phyloP scores from a whole-genome alignment of 2,329 filamentous ascomycete species.

The Dothideomycetes sp. region DNA sequence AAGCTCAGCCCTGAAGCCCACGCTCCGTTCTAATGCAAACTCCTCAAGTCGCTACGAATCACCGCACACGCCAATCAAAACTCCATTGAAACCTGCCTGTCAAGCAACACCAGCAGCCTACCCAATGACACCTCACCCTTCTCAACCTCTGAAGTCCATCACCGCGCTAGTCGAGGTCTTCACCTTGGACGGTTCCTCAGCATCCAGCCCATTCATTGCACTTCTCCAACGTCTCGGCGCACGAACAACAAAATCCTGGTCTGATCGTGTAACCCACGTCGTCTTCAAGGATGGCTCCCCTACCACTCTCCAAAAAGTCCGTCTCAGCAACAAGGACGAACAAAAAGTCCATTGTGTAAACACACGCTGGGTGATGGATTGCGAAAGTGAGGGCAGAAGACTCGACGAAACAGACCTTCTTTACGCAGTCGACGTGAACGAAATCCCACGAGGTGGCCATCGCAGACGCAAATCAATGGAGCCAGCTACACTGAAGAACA shows the following conservation, averaged over 20 bases:
- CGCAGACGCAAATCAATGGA: slow-evolving; percentile 30
- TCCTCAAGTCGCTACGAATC: slow-evolving; percentile 21
- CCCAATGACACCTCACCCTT: slow-evolving; percentile 29
- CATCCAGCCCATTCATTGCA: slow-evolving; percentile 26
- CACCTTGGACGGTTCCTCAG: slow-evolving; percentile 28
- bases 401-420: slow-evolving; percentile 25
- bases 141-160: slow-evolving; percentile 25
- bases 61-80: slow-evolving; percentile 16
- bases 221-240: slow-evolving; percentile 28
- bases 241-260: slow-evolving; percentile 27
- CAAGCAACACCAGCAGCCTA: slow-evolving; percentile 21
- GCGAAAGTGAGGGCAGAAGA: slow-evolving; percentile 23
- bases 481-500: slow-evolving; percentile 23
- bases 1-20: slow-evolving; percentile 3
- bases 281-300: slow-evolving; percentile 31
- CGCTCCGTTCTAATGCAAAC: slow-evolving; percentile 2
- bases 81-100: slow-evolving; percentile 24
- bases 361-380: slow-evolving; percentile 30
- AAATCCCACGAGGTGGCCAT: slow-evolving; percentile 22
- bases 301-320: slow-evolving; percentile 25
- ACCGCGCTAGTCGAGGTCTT: slow-evolving; percentile 29
- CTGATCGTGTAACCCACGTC: slow-evolving; percentile 29
- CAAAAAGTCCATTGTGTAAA: slow-evolving; percentile 28
- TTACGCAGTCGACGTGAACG: slow-evolving; percentile 27
- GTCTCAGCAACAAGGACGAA: slow-evolving; percentile 26